Percentiles rank a stretch among this genome's conserved stretches.
phyloP scores from a whole-genome alignment of 495 filamentous ascomycete genomes.

The Penicillium soppii region DNA sequence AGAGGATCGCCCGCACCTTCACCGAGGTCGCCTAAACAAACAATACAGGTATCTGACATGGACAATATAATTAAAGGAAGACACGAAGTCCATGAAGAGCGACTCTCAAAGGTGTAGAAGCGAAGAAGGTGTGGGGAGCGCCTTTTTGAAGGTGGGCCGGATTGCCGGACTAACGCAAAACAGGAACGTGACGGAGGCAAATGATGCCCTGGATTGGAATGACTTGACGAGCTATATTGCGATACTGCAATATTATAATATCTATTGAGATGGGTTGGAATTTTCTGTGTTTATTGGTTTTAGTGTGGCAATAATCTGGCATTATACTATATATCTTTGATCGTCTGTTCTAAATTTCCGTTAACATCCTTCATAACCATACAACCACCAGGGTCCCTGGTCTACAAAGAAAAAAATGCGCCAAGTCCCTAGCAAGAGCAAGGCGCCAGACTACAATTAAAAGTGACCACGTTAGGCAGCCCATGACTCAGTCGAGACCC shows the following conservation, averaged over 20 bases:
- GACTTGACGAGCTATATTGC: too few species aligned
- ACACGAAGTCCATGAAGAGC: conserved; percentile 48
- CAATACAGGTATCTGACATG: conserved; percentile 95
- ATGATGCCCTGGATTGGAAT: conserved; percentile 18
- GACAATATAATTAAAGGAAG: conserved; percentile 35
- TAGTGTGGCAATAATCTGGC: too few species aligned
- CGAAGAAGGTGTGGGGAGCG: conserved; percentile 39
- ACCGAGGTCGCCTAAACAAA: conserved; percentile 91
- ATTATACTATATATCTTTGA: too few species aligned
- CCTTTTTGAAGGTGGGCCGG: conserved; percentile 48
- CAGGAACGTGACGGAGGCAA: conserved; percentile 45
- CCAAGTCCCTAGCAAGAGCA: background rate
- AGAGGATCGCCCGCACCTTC: conserved; percentile 52
- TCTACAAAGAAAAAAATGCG: background rate
- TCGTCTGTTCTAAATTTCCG: too few species aligned
- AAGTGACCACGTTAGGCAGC: background rate
- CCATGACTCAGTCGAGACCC: background rate
- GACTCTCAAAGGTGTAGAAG: conserved; percentile 22
- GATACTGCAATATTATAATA: too few species aligned
- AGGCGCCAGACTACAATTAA: background rate
- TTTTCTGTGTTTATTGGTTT: too few species aligned
- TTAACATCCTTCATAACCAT: background rate
- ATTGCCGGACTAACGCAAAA: conserved; percentile 45
- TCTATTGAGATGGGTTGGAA: too few species aligned
- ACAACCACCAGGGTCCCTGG: background rate